Percentiles rank a stretch among this genome's conserved stretches.
phyloP scores from a whole-genome alignment of 192 early-diverging fungal species.

The Coemansia sp. region DNA sequence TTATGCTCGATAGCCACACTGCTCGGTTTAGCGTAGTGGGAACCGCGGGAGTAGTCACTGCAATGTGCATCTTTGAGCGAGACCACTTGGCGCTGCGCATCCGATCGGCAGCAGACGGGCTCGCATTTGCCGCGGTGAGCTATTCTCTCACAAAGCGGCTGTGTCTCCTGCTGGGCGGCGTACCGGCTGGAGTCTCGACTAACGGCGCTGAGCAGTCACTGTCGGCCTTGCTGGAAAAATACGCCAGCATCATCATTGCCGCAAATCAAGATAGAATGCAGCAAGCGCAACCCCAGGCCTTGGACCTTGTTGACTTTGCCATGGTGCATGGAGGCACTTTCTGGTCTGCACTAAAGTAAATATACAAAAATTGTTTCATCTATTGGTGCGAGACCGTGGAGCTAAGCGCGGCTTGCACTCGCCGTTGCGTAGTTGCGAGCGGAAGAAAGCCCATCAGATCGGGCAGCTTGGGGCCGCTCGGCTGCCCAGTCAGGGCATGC shows the following conservation, averaged over 20 bases:
- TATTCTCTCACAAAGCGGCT: slow-evolving; percentile 21
- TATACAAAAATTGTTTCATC: background rate
- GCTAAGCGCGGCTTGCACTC: slow-evolving; percentile 6
- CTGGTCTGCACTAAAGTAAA: background rate
- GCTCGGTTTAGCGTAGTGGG: slow-evolving; percentile 28
- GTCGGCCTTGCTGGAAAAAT: background rate
- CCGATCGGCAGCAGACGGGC: slow-evolving; percentile 3
- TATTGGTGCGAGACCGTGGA: background rate
- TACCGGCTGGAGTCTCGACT: background rate
- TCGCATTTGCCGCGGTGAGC: slow-evolving; percentile 14
- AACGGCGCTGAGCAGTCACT: background rate
- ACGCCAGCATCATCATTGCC: background rate
- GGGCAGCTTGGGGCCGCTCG: slow-evolving; percentile 38
- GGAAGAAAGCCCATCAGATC: slow-evolving; percentile 33
- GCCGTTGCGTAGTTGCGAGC: slow-evolving; percentile 4
- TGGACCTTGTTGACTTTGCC: slow-evolving; percentile 9
- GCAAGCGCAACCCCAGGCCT: background rate
- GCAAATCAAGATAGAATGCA: background rate
- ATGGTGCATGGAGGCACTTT: background rate
- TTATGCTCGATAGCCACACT: slow-evolving; percentile 23
- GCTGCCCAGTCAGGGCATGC: slow-evolving; percentile 65
- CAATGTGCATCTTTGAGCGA: slow-evolving; percentile 36
- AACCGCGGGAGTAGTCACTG: background rate
- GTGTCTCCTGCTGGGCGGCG: slow-evolving; percentile 14
- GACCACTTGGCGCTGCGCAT: slow-evolving; percentile 31